Evolutionary conservation across 1,284 basidiomycete species (phyloP), one percentile per base, ranked within the genome.

Genomic region (Sporisorium scitamineum): DNA sequence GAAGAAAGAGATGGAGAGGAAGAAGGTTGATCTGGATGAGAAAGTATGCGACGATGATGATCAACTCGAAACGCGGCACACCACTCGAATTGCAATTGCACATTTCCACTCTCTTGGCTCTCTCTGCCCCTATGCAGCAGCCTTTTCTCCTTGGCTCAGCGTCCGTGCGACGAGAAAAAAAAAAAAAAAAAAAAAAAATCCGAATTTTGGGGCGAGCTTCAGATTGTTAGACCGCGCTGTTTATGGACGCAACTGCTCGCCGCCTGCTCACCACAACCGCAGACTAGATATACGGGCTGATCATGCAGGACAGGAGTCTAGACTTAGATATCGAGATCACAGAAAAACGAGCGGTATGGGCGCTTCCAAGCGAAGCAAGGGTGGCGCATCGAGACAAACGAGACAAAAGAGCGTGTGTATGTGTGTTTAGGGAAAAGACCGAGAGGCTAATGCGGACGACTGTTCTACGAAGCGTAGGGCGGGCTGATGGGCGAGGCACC

Each of bases 401-500:
- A 42, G 41, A 39, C 31, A 44, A 56, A 54, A 24, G 31, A 39
- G 34, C 22, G 47, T 24, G 31, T 48, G 42, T 18, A 14, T 57
- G 41, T 41, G 47, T 34, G 32, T 20, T 27, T 9, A 18, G 29
- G 53, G 24, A 44, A 27, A 47, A n/a, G 34, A 26, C 20, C 37
- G 16, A 48, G 20, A 22, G 18, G 5, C 31, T 7, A 22, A 20
- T 11, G 20, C 4, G 5, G 16, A 31, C 10, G 22, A 13, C 37
- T 42, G 2, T 20, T 20, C 45, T 52, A 73, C 34, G 56, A 64
- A 45, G 70, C 62, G 55, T 76, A 71, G 11, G 73, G 73, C 14
- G 73, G 69, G 32, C 18, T 63, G 56, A 75, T 63, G 11, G 66
- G 58, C 31, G 48, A 20, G 7, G 39, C 31, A 7, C 56, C 54